A percentile compares a stretch with the other conserved stretches of the same genome.
Evolutionary conservation across 2,329 filamentous ascomycete species (phyloP).

Genomic region (Acrocalymma vagum): DNA sequence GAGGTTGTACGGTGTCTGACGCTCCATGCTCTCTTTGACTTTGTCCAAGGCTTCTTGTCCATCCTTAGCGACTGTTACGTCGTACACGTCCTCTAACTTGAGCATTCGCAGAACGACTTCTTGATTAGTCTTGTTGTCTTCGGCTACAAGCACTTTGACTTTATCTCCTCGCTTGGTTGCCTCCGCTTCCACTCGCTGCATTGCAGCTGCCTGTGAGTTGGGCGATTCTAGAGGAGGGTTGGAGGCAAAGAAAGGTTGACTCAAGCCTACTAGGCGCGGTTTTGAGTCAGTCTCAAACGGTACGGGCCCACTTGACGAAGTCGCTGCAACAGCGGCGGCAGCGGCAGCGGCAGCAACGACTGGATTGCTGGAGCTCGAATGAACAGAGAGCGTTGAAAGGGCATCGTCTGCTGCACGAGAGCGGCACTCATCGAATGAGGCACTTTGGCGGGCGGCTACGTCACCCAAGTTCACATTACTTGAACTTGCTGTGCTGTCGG

Average conservation of each 20-base stretch:
- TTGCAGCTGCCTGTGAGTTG: slow-evolving; percentile 70
- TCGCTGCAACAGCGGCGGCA: slow-evolving; percentile 18
- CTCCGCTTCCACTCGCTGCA: slow-evolving; percentile 71
- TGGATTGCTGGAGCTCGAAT: slow-evolving; percentile 35
- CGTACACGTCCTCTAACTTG: slow-evolving; percentile 81
- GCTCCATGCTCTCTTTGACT: slow-evolving; percentile 83
- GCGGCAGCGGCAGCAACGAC: slow-evolving; percentile 25
- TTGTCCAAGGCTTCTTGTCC: slow-evolving; percentile 84
- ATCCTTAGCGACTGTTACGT: slow-evolving; percentile 83
- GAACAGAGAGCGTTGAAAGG: slow-evolving; percentile 39
- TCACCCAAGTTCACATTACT: slow-evolving; percentile 37
- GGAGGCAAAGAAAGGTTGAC: slow-evolving; percentile 79
- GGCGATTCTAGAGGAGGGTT: slow-evolving; percentile 58
- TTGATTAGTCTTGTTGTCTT: slow-evolving; percentile 69
- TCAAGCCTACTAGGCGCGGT: slow-evolving; percentile 82
- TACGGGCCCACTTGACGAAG: slow-evolving; percentile 34
- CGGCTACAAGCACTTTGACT: slow-evolving; percentile 84
- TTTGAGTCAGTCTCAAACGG: slow-evolving; percentile 69
- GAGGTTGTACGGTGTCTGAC: slow-evolving; percentile 77
- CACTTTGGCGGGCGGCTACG: slow-evolving; percentile 32
- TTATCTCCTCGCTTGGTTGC: slow-evolving; percentile 64
- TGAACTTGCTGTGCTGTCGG: slow-evolving; percentile 59
- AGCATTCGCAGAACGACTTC: slow-evolving; percentile 67
- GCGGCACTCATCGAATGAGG: slow-evolving; percentile 35
- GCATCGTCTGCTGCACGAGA: slow-evolving; percentile 38